Percentiles rank a stretch among this genome's conserved stretches.
These are phyloP conservation scores for Penicillium daleae DNA, from an alignment of 495 filamentous ascomycete species.

Conservation along the genomic window DNA sequence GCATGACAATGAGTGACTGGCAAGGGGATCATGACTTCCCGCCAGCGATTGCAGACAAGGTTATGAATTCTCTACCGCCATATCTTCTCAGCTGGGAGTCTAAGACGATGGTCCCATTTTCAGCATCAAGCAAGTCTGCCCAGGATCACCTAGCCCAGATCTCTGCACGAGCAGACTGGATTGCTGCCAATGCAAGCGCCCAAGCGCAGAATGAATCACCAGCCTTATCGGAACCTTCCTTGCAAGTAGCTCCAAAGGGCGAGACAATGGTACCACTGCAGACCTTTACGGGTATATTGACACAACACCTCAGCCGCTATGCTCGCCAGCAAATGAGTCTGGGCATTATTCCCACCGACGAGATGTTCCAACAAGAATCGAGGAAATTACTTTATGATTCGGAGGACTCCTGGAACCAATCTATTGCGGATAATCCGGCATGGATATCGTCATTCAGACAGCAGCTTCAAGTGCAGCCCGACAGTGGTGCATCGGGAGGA, in stretches of 20 bases:
- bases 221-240: neutral
- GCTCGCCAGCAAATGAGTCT: conserved; percentile 45
- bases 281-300: conserved; percentile 26
- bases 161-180: conserved; percentile 17
- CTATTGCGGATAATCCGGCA: conserved; percentile 57
- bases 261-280: conserved; percentile 11
- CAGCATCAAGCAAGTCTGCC: conserved; percentile 17
- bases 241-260: neutral
- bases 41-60: conserved; percentile 59
- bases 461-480: conserved; percentile 2
- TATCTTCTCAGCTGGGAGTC: conserved; percentile 41
- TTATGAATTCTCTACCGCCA: conserved; percentile 65
- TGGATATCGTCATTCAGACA: conserved; percentile 42
- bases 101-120: conserved; percentile 32
- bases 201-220: neutral
- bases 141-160: conserved; percentile 29
- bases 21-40: conserved; percentile 72
- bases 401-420: conserved; percentile 67
- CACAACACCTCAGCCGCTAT: conserved; percentile 49
- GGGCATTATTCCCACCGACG: conserved; percentile 56
- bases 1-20: conserved; percentile 68
- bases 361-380: conserved; percentile 57
- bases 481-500: neutral
- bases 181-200: neutral
- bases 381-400: conserved; percentile 61